These are phyloP conservation scores for Purpureocillium takamizusanense DNA, from an alignment of 2,329 filamentous ascomycete species.

Conservation along the genomic window DNA sequence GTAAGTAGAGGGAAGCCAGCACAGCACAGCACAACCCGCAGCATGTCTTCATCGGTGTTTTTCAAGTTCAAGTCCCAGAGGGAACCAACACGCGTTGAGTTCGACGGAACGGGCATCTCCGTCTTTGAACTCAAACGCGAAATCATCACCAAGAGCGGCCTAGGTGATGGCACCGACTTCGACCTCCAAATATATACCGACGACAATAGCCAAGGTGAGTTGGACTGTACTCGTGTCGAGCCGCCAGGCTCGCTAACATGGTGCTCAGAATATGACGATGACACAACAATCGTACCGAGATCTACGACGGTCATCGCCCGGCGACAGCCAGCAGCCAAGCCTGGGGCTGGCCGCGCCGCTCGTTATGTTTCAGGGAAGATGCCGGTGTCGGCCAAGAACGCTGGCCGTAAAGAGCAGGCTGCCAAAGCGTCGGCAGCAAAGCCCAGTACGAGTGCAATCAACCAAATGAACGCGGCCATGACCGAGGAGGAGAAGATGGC, in stretches of 20 bases:
- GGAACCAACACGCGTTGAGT: constrained; percentile 87
- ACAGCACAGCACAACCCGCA: constrained; percentile 24
- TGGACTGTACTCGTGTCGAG: background rate
- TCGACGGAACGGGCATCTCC: constrained; percentile 95
- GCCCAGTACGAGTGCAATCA: constrained; percentile 46
- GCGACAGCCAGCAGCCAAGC: constrained; percentile 72
- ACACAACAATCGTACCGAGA: constrained; percentile 92
- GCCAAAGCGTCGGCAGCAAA: constrained; percentile 50
- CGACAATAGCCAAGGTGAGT: constrained; percentile 80
- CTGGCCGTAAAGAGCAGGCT: constrained; percentile 54
- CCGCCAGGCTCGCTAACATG: constrained; percentile 14
- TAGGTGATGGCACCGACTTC: constrained; percentile 94
- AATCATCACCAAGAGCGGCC: constrained; percentile 87
- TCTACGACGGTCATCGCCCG: constrained; percentile 90
- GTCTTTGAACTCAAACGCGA: constrained; percentile 98
- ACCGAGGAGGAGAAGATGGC: constrained; percentile 92
- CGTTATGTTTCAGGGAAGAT: constrained; percentile 96
- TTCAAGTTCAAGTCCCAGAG: constrained; percentile 99
- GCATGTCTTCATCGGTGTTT: constrained; percentile 94
- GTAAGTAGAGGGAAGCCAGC: constrained; percentile 14
- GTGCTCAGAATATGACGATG: constrained; percentile 81
- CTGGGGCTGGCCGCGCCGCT: constrained; percentile 81
- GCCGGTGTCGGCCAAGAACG: constrained; percentile 78
- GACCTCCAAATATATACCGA: constrained; percentile 91
- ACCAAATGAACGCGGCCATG: constrained; percentile 66